Evolutionary conservation across 345 rosid species (phyloP).

Genomic region (Hypericum androsaemum): DNA sequence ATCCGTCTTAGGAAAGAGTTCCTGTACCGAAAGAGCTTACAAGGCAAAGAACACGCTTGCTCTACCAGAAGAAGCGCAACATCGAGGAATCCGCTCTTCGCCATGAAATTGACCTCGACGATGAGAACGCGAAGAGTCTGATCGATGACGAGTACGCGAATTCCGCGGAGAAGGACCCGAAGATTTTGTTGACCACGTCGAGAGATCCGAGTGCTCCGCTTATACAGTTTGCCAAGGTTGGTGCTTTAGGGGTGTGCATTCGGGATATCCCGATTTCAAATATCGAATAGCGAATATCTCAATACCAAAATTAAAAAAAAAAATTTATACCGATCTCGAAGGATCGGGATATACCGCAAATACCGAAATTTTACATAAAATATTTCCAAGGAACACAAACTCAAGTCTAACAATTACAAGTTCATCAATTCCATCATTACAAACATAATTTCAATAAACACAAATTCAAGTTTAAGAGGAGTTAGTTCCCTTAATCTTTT

Average conservation of each 20-base stretch:
- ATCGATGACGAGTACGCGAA: constrained; percentile 89
- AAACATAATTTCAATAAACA: no score
- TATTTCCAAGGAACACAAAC: no score
- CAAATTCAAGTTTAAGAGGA: no score
- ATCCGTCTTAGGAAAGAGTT: constrained; percentile 69
- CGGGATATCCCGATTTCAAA: no score
- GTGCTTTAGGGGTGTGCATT: not conserved
- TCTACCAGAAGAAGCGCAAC: constrained; percentile 76
- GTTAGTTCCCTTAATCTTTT: no score
- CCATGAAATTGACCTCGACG: constrained; percentile 81
- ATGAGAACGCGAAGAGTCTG: constrained; percentile 52
- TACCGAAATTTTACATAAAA: no score
- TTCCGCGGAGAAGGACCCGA: constrained; percentile 57
- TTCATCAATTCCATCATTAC: no score
- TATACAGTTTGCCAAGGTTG: constrained; percentile 63
- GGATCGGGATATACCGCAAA: no score
- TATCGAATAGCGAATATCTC: no score
- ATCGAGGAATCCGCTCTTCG: constrained; percentile 81
- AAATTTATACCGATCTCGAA: no score
- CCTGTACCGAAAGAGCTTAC: constrained; percentile 79
- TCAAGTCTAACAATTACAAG: no score
- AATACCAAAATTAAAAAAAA: no score
- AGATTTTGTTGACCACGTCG: constrained; percentile 77
- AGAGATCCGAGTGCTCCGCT: constrained; percentile 86
- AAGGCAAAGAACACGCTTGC: constrained; percentile 73